Base-by-base conservation (phyloP, 2,329 filamentous ascomycete genomes). In the Tolypocladium paradoxum region DNA sequence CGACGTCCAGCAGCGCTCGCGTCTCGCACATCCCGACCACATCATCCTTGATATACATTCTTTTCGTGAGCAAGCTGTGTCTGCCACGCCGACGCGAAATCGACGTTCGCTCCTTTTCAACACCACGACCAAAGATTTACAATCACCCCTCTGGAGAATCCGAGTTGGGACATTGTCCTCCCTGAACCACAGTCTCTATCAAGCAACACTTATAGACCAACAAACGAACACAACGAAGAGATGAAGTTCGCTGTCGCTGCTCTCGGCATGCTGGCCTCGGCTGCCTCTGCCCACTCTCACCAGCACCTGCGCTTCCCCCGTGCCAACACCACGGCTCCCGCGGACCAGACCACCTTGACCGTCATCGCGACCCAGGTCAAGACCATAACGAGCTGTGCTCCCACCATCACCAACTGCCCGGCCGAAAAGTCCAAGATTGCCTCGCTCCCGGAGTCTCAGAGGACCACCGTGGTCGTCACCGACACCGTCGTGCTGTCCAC, bases 361-460 rank as follows among this genome's bases (percentile, higher is more conserved):
- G 71, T 82, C 69, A 73, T 76, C 71, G 69, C 73, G 64, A 82
- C 78, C 54, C 68, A 78, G 64, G 68, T 79, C 58, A 70, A 76
- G 56, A 83, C 79, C 66, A 72, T 82, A 68, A 82, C 74, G 61
- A 80, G 76, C 54, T 83, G 79, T 65, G 76, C 72, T 57, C 70
- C 79, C 53, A 77, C 75, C 53, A 73, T 81, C 64, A 80, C 78
- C 67, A 70, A 81, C 79, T 83, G 80, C 68, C 71, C 72, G 53
- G 66, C 49, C 53, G 51, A 62, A 54, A 48, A 64, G 56, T 63
- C 66, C 24, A 67, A 60, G 50, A 61, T 69, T 50, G 65, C 65
- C 50, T 60, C 62, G 55, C 61, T 73, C 48, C 68, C 71, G 54
- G 65, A 67, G 57, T 59, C 62, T 16, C 65, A 70, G 57, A 66